Percentiles rank a stretch among this genome's conserved stretches.
These are phyloP conservation scores for Aureobasidium subglaciale DNA, from an alignment of 2,329 filamentous ascomycete species.

Conservation along the genomic window DNA sequence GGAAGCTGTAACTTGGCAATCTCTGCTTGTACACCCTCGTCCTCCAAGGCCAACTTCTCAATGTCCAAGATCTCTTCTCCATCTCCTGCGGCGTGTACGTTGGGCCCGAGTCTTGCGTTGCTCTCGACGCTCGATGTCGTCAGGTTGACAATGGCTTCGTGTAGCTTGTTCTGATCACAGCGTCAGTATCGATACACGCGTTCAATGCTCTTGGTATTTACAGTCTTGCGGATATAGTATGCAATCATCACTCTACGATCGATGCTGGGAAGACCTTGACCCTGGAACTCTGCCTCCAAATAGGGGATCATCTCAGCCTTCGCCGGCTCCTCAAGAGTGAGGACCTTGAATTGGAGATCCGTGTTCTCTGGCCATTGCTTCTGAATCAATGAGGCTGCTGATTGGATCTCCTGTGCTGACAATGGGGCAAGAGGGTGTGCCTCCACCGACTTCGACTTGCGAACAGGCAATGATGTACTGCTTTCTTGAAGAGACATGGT, in stretches of 20 bases:
- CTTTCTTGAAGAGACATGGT: conserved; percentile 15
- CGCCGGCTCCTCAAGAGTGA: conserved; percentile 38
- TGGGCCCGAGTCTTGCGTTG: conserved; percentile 52
- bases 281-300: conserved; percentile 18
- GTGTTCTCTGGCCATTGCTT: conserved; percentile 49
- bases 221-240: conserved; percentile 55
- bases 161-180: conserved; percentile 48
- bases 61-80: conserved; percentile 54
- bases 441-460: conserved; percentile 20
- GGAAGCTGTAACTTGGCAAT: conserved; percentile 54
- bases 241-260: conserved; percentile 49
- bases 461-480: conserved; percentile 20
- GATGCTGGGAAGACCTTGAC: conserved; percentile 52
- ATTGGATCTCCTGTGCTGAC: conserved; percentile 49
- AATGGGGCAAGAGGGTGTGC: conserved; percentile 56
- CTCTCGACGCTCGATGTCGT: conserved; percentile 44
- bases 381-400: conserved; percentile 44
- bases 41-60: conserved; percentile 49
- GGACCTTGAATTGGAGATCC: conserved; percentile 57
- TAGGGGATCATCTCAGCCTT: conserved; percentile 19
- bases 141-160: conserved; percentile 54
- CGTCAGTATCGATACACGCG: not conserved
- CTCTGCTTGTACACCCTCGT: conserved; percentile 51
- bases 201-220: too few species aligned
- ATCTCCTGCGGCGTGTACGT: conserved; percentile 52